Conservation (phyloP, 2,329 filamentous ascomycete genomes). For the Aspergillus sclerotialis region DNA sequence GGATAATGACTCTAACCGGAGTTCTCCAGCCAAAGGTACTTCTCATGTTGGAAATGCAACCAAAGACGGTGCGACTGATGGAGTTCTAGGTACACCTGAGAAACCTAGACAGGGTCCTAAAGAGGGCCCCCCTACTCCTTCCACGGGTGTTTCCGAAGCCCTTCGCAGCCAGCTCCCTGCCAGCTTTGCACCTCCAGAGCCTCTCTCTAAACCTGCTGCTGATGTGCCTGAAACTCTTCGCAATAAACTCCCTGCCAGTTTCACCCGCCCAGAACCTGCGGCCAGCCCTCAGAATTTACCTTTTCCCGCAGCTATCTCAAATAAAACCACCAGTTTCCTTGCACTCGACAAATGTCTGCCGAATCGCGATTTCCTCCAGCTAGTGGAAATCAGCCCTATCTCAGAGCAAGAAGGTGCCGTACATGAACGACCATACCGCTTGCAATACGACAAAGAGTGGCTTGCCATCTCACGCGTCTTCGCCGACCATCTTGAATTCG, state of each 20-base stretch:
- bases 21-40: conserved; percentile 8
- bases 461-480: conserved; percentile 86
- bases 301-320: conserved; percentile 65
- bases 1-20: conserved; percentile 17
- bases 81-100: neutral
- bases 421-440: conserved; percentile 44
- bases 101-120: neutral
- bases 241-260: conserved; percentile 69
- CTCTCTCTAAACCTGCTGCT: conserved; percentile 10
- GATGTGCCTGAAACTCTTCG: conserved; percentile 59
- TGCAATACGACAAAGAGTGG: conserved; percentile 91
- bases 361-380: conserved; percentile 71
- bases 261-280: conserved; percentile 42
- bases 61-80: neutral
- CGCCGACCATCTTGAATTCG: conserved; percentile 56
- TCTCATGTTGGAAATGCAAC: conserved; percentile 3
- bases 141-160: conserved; percentile 49
- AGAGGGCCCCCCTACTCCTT: conserved; percentile 2
- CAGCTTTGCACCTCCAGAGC: conserved; percentile 54
- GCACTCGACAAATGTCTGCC: conserved; percentile 88
- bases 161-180: conserved; percentile 69
- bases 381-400: conserved; percentile 56
- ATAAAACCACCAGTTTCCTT: conserved; percentile 74
- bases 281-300: conserved; percentile 49
- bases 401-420: conserved; percentile 21